Conservation (phyloP, 129 eudicot genomes). For the Chrysanthemum seticuspe region DNA sequence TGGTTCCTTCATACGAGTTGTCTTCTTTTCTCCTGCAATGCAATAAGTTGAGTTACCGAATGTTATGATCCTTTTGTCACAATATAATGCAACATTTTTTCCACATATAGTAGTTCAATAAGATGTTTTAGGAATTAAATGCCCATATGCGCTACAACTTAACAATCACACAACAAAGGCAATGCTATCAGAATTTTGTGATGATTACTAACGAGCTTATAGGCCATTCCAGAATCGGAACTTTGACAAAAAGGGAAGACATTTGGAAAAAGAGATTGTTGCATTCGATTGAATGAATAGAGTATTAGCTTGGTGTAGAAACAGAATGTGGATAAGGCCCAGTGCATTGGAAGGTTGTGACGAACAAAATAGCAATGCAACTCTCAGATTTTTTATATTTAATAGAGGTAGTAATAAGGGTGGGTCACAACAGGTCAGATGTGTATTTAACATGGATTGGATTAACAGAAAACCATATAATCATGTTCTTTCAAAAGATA, state of each 20-base stretch:
- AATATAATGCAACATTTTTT: slow-evolving; percentile 7
- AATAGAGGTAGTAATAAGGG: neutral
- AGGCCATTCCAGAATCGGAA: neutral
- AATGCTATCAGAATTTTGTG: neutral
- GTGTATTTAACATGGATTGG: too few species aligned
- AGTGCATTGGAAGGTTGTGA: neutral
- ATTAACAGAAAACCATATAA: too few species aligned
- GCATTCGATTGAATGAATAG: too few species aligned
- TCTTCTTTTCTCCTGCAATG: slow-evolving; percentile 36
- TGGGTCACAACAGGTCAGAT: too few species aligned
- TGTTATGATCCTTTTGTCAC: neutral
- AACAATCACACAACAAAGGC: neutral
- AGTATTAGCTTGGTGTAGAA: neutral
- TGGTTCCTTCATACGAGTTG: slow-evolving; percentile 45
- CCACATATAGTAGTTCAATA: neutral
- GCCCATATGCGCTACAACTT: neutral
- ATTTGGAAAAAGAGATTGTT: neutral
- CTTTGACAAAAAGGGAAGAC: neutral
- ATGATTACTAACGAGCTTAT: neutral
- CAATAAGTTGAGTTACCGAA: neutral
- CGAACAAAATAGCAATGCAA: neutral
- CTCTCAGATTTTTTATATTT: neutral
- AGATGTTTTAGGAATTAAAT: neutral
- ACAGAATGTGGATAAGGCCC: neutral
- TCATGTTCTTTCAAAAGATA: too few species aligned